A percentile compares a stretch with the other conserved stretches of the same genome.
phyloP scores from a whole-genome alignment of 2,329 filamentous ascomycete genomes.

The Davidsoniella eucalypti region DNA sequence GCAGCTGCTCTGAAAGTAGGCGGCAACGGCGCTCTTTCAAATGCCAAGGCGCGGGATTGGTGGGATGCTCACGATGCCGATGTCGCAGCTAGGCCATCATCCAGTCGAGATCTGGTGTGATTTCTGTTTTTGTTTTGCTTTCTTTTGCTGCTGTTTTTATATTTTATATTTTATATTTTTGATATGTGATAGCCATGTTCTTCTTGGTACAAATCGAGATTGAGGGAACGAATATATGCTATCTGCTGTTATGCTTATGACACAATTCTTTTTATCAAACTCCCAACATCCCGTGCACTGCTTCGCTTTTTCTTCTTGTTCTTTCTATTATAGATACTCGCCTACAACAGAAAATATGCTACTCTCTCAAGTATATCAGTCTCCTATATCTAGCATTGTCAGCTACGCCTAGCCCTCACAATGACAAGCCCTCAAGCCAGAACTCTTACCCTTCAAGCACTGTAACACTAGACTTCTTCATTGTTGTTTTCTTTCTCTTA shows the following conservation, averaged over 20 bases:
- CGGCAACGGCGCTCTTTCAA: not conserved
- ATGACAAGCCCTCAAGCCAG: too few species aligned
- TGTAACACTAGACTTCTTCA: too few species aligned
- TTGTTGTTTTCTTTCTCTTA: not conserved
- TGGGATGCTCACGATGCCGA: conserved; percentile 23
- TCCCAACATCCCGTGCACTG: too few species aligned
- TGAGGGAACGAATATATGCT: too few species aligned
- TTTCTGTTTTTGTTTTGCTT: not conserved
- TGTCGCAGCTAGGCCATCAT: not conserved
- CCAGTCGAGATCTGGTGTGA: not conserved
- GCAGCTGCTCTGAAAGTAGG: not conserved
- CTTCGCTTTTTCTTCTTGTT: not conserved
- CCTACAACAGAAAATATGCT: too few species aligned
- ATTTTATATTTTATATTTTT: conserved; percentile 4
- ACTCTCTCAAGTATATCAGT: too few species aligned
- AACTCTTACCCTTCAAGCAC: too few species aligned
- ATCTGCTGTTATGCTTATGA: too few species aligned
- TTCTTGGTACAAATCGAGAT: too few species aligned
- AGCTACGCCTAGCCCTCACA: too few species aligned
- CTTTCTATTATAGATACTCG: not conserved
- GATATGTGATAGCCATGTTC: conserved; percentile 1
- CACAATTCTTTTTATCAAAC: too few species aligned
- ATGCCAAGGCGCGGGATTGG: conserved; percentile 18
- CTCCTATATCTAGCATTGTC: too few species aligned
- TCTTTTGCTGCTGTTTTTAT: not conserved